Conservation (phyloP, 2,329 filamentous ascomycete genomes). For the Canariomyces notabilis region DNA sequence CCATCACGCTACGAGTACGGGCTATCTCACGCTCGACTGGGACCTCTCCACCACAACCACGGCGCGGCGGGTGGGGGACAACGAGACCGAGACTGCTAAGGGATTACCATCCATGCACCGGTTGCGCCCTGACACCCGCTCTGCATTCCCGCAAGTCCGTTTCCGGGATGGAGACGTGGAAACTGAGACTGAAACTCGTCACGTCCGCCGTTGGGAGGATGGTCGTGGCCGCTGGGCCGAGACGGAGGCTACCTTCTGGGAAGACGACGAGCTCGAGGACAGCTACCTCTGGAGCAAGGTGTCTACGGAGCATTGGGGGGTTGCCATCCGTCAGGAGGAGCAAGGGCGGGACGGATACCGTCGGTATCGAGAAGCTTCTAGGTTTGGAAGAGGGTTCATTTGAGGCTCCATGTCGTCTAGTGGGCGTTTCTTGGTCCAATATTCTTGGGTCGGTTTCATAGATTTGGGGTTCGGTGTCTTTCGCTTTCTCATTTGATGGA, state of each 20-base stretch:
- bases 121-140: too few relatives aligned
- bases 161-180: background rate
- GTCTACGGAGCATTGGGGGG: slow-evolving; percentile 4
- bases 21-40: too few relatives aligned
- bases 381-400: background rate
- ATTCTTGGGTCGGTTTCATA: background rate
- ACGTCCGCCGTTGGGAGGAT: background rate
- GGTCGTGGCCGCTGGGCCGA: background rate
- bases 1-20: too few relatives aligned
- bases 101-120: background rate
- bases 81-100: background rate
- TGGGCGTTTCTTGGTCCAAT: background rate
- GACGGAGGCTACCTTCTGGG: background rate
- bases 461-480: background rate
- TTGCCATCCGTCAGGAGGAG: background rate
- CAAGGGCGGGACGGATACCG: background rate
- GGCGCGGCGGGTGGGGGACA: background rate
- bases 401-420: background rate
- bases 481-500: too few relatives aligned
- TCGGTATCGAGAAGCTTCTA: background rate
- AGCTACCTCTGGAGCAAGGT: background rate
- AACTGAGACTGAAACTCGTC: background rate
- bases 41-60: too few relatives aligned
- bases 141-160: background rate
- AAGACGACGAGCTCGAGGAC: background rate